Evolutionary conservation across 2,329 filamentous ascomycete genomes (phyloP), one percentile per base, ranked within the genome.

Genomic region (Fusarium agapanthi): DNA sequence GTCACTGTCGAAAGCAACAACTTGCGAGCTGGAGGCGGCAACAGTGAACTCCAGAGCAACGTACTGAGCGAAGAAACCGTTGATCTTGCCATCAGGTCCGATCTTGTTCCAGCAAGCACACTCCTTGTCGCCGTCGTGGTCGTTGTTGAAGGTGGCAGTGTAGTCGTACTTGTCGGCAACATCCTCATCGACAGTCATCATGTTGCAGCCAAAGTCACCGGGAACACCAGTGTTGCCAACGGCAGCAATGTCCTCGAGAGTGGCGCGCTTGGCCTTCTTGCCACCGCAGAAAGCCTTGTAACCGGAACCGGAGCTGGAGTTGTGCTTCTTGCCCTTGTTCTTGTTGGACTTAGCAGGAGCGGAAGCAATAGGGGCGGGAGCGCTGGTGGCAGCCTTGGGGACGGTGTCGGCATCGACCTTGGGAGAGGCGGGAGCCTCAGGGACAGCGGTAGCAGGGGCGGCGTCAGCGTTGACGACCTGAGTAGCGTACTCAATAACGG

Each of bases 61-160:
- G 58, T 83, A 80, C 73, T 81, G 78, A 64, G 81, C 81, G 80
- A 84, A 88, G 82, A 86, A 86, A 72, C 87, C 87, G 76, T 86
- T 81, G 77, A 88, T 82, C 40, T 67, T 63, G 43, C 82, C 81
- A 51, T 81, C 73, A 20, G 80, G 76, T 48, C 86, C 86, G 60
- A 88, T 87, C 85, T 88, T 88, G 84, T 87, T 86, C 81, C 80
- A 87, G 82, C 83, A 85, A 40, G 76, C 75, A 76, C 87, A 87
- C 47, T 78, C 44, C 67, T 80, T 76, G 61, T 81, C 80, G 48
- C 76, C 56, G 69, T 62, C 77, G 57, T 80, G 78, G 56, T 80
- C 82, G 76, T 83, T 82, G 58, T 77, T 78, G 77, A 87, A 85
- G 71, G 79, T 79, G 67, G 81, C 69, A 26, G 80, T 79, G 82